Conservation (phyloP, 139 green algal genomes). For the Chlorella sp. region DNA sequence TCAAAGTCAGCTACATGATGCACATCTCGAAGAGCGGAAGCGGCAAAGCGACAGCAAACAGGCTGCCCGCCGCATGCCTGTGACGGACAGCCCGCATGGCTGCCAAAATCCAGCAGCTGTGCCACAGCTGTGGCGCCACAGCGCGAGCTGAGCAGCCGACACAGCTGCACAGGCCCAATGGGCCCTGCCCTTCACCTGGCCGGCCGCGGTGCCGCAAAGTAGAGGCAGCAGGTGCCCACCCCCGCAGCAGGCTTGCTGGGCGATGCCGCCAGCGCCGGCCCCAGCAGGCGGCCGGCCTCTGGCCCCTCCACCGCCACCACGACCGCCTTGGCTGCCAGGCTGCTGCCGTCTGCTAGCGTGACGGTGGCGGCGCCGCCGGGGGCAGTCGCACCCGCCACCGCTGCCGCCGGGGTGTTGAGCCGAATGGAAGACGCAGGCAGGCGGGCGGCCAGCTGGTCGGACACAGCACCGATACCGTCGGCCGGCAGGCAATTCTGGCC, state of each 20-base stretch:
- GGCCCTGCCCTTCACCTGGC: conserved; percentile 7
- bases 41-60: too few species aligned
- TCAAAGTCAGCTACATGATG: too few species aligned
- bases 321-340: conserved; percentile 72
- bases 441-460: conserved; percentile 75
- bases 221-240: conserved; percentile 92
- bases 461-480: conserved; percentile 89
- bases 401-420: conserved; percentile 53
- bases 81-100: too few species aligned
- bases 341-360: conserved; percentile 49
- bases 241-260: conserved; percentile 64
- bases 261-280: conserved; percentile 36
- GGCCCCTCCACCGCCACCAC: conserved; percentile 90
- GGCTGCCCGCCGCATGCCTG: too few species aligned
- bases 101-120: too few species aligned
- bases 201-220: conserved; percentile 68
- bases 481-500: conserved; percentile 93
- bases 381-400: conserved; percentile 30
- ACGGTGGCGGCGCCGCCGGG: conserved; percentile 38
- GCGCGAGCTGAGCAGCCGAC: too few species aligned
- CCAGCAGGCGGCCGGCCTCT: conserved; percentile 76
- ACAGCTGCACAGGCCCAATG: neutral
- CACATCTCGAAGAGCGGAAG: too few species aligned
- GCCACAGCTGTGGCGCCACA: too few species aligned
- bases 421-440: conserved; percentile 58